phyloP scores from a whole-genome alignment of 2,329 filamentous ascomycete species.

The Fusarium sp. region DNA sequence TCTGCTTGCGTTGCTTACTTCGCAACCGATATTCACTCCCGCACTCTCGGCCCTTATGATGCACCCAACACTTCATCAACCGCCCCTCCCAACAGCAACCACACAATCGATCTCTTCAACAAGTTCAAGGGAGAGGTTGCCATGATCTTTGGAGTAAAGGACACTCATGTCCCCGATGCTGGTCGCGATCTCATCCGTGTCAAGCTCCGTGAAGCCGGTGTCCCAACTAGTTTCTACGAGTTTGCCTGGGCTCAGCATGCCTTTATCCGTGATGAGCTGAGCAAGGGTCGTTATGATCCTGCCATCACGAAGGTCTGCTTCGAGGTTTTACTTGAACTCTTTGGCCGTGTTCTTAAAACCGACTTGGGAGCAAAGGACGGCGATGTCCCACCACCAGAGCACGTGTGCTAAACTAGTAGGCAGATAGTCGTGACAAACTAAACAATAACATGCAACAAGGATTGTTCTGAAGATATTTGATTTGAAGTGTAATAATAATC shows the following conservation, averaged over 20 bases:
- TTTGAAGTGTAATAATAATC: conserved; percentile 43
- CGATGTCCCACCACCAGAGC: conserved; percentile 72
- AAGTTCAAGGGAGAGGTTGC: conserved; percentile 85
- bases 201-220: conserved; percentile 81
- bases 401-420: conserved; percentile 70
- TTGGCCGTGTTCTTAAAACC: conserved; percentile 80
- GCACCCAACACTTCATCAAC: conserved; percentile 61
- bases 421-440: background rate
- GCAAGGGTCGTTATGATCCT: conserved; percentile 93
- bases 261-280: conserved; percentile 92
- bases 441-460: background rate
- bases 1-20: conserved; percentile 88
- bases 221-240: conserved; percentile 86
- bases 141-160: conserved; percentile 92
- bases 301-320: conserved; percentile 90
- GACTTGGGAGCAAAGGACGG: conserved; percentile 80
- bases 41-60: conserved; percentile 74
- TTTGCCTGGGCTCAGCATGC: conserved; percentile 95
- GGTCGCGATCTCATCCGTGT: conserved; percentile 86
- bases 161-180: conserved; percentile 87
- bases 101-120: conserved; percentile 66
- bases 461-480: background rate
- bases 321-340: conserved; percentile 88
- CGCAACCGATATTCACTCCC: conserved; percentile 88
- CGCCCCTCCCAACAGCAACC: conserved; percentile 56